A percentile compares a stretch with the other conserved stretches of the same genome.
phyloP scores from a whole-genome alignment of 2,329 filamentous ascomycete genomes.

The Trichoderma endophyticum region DNA sequence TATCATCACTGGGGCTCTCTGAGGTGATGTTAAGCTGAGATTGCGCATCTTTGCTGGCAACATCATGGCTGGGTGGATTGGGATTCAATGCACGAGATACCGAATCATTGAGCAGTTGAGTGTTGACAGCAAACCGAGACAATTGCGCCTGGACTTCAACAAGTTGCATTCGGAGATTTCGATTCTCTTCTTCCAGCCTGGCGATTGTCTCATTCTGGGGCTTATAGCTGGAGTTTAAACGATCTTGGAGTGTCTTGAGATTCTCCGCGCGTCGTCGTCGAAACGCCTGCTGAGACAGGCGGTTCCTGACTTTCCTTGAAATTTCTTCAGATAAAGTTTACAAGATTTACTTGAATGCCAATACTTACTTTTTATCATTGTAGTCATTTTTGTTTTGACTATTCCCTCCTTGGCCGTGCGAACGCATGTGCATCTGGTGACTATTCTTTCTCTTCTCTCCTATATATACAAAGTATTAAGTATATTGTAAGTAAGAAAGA shows the following conservation, averaged over 20 bases:
- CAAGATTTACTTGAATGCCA: not conserved
- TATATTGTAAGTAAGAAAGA: not conserved
- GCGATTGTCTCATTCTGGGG: not conserved
- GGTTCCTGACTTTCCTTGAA: not conserved
- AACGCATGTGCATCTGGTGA: not conserved
- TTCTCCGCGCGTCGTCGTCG: not conserved
- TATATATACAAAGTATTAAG: not conserved
- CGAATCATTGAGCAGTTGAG: not conserved
- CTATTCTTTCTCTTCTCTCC: not conserved
- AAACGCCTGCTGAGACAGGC: not conserved
- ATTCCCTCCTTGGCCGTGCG: not conserved
- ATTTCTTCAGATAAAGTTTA: not conserved
- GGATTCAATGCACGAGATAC: not conserved
- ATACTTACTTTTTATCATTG: not conserved
- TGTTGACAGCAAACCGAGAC: not conserved
- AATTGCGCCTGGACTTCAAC: not conserved
- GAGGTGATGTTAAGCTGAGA: not conserved
- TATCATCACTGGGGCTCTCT: not conserved
- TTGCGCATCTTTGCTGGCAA: not conserved
- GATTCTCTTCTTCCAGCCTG: not conserved
- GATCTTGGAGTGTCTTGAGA: not conserved
- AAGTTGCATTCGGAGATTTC: not conserved
- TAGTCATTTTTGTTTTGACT: not conserved
- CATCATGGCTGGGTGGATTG: not conserved
- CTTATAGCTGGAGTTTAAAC: not conserved